Evolutionary conservation across 2,329 filamentous ascomycete species (phyloP), one percentile per base, ranked within the genome.

Genomic region (Penicillium sp.): DNA sequence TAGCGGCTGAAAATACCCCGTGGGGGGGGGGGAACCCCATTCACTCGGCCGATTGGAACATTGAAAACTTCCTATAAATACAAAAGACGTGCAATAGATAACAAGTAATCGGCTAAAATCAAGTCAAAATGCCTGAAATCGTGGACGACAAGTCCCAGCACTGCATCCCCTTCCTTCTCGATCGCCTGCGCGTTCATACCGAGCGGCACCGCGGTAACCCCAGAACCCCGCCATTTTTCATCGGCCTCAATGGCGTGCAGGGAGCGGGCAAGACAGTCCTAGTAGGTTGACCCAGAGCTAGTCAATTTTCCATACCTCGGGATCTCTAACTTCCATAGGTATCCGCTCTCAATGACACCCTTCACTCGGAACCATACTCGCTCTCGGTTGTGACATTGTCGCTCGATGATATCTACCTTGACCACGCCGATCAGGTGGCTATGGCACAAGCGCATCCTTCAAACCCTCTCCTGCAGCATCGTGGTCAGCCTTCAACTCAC

Each of bases 241-340:
- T 97, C 60, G 93, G 91, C 44, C 82, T 97, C 66, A 96, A 95
- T 66, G 93, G 92, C 58, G 85, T 96, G 28, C 93, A 97, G 76
- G 93, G 93, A 58, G 88, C 90, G 36, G 93, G 93, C 63, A 97
- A 97, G 78, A 95, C 92, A 4, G 95, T 92, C 12, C 82, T 96
- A 66, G 91, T 84, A 71, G 69, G 79, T 61, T n/a, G 22, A 35
- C 19, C 28, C 11, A 28, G 22, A 12, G 9, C 14, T 31, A 3
- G 19, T 26, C 30, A 16, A 26, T 31, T 26, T 10, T 8, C 7
- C n/a, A 33, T 42, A 19, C 50, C 38, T 57, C 55, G 50, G 50
- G 46, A 57, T 10, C 26, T 56, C 45, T 35, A 12, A 42, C 46
- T 44, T 40, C 30, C 45, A 22, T 28, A 82, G 80, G 80, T 92